Evolutionary conservation across 805 yeast species (phyloP).

Genomic region (Pichia cephalocereana): DNA sequence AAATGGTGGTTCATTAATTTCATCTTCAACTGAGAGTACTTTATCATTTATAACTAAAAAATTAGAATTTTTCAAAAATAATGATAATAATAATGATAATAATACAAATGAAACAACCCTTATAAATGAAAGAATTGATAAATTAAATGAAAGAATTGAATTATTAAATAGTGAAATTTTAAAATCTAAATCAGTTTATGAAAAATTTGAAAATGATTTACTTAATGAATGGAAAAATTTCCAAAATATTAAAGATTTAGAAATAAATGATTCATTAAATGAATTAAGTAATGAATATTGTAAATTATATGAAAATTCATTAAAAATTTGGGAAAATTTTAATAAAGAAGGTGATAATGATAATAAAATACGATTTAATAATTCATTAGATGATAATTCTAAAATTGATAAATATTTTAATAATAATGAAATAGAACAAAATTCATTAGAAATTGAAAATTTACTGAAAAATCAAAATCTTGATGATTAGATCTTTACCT

Average conservation of each 20-base stretch:
- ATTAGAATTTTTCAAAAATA: constrained; percentile 37
- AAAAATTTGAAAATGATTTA: constrained; percentile 36
- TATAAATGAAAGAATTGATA: constrained; percentile 34
- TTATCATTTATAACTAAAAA: constrained; percentile 33
- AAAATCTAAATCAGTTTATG: constrained; percentile 35
- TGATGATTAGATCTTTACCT: too few species aligned
- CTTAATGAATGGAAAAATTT: constrained; percentile 52
- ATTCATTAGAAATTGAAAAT: too few species aligned
- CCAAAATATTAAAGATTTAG: constrained; percentile 71
- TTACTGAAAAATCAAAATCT: too few species aligned
- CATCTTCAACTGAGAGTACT: constrained; percentile 28
- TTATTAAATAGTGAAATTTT: constrained; percentile 38
- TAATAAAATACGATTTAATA: constrained; percentile 6
- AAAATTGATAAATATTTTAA: constrained; percentile 17
- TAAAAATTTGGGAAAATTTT: constrained; percentile 56
- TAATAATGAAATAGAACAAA: constrained; percentile 16
- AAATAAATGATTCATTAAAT: constrained; percentile 61
- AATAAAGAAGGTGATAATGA: constrained; percentile 2
- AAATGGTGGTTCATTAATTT: constrained; percentile 26
- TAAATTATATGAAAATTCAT: constrained; percentile 57
- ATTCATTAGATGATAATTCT: constrained; percentile 14
- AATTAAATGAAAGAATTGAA: constrained; percentile 31
- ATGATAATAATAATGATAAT: constrained; percentile 27
- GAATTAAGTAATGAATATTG: constrained; percentile 72
- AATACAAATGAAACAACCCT: constrained; percentile 28